A percentile compares a stretch with the other conserved stretches of the same genome.
Conservation (phyloP, 2,329 filamentous ascomycete genomes). For the Coniella vitis region DNA sequence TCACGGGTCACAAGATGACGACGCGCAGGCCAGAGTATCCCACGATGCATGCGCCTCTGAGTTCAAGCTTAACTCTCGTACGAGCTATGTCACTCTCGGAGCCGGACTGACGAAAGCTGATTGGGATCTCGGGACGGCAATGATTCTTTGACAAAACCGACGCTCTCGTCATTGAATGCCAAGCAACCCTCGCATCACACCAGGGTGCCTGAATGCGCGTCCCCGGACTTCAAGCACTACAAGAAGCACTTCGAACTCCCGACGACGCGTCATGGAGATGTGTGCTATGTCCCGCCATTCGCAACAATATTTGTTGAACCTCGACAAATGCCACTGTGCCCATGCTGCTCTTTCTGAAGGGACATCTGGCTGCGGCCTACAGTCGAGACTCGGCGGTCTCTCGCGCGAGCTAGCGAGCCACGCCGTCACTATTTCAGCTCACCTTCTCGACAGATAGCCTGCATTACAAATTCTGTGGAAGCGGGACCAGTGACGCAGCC, state of each 20-base stretch:
- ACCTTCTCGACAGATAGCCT: too few species aligned
- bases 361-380: too few species aligned
- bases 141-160: not conserved
- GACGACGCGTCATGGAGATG: not conserved
- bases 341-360: too few species aligned
- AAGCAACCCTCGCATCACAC: not conserved
- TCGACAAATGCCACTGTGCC: too few species aligned
- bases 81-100: not conserved
- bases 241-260: not conserved
- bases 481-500: too few species aligned
- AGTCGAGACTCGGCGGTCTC: too few species aligned
- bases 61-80: slow-evolving; percentile 3
- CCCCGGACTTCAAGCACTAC: not conserved
- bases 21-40: not conserved
- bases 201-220: not conserved
- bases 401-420: too few species aligned
- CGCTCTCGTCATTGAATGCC: not conserved
- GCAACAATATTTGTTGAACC: not conserved
- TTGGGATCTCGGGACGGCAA: not conserved
- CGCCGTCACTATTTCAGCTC: too few species aligned
- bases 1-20: not conserved
- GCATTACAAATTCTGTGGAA: too few species aligned
- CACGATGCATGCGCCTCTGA: not conserved
- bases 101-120: not conserved
- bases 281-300: not conserved